phyloP scores from a whole-genome alignment of 306 rosid species.

The Corylus heterophylla region DNA sequence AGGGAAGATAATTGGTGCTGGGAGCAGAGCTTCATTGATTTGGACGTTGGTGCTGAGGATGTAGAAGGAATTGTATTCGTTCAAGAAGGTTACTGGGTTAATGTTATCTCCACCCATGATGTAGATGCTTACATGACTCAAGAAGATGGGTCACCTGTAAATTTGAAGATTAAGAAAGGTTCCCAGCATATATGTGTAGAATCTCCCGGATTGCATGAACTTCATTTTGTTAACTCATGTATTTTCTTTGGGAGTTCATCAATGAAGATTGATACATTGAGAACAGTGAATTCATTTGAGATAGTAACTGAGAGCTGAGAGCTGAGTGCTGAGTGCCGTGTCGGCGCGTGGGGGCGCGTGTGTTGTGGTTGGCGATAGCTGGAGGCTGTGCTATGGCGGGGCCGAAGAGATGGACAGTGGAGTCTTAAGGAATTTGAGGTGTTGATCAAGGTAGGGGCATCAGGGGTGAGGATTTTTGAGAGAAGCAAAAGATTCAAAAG shows the following conservation, averaged over 20 bases:
- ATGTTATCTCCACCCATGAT: conserved; percentile 77
- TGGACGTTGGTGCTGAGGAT: conserved; percentile 78
- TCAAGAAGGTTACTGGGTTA: conserved; percentile 89
- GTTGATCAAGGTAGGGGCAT: no score
- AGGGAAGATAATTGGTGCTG: conserved; percentile 93
- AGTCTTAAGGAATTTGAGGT: no score
- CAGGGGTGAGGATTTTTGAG: no score
- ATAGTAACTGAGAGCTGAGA: no score
- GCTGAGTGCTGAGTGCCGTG: no score
- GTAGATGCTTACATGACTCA: conserved; percentile 77
- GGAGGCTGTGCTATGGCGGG: no score
- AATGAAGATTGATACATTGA: conserved; percentile 67
- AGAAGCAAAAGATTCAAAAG: no score
- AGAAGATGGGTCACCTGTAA: conserved; percentile 59
- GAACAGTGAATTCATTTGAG: no score
- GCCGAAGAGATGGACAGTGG: no score
- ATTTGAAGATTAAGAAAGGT: conserved; percentile 86
- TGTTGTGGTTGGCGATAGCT: no score
- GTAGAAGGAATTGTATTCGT: conserved; percentile 67
- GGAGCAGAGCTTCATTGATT: conserved; percentile 69
- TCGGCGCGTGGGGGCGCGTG: no score
- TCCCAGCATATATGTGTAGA: conserved; percentile 75
- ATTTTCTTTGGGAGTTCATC: conserved; percentile 88
- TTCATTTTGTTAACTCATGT: conserved; percentile 75
- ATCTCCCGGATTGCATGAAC: conserved; percentile 87